Base-by-base conservation (phyloP, 352 stramenopile genomes). In the Pythium rhizo-oryzae region DNA sequence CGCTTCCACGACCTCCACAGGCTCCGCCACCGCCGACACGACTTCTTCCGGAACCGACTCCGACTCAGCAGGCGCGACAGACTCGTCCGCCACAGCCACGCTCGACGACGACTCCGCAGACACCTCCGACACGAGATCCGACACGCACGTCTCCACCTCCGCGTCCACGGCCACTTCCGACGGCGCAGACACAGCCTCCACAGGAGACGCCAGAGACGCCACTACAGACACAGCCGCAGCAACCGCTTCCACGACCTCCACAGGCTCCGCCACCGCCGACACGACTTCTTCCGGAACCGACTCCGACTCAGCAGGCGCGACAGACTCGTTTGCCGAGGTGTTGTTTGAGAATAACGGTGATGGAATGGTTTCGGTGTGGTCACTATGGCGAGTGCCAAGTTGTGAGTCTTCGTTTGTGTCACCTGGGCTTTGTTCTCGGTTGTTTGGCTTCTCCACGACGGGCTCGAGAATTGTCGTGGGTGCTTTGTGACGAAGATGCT, bases 131-230 rank as follows among this genome's bases (percentile, higher is more conserved):
- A 54, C 24, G 5, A 67, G 16, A 46, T 53, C 50, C 33, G 50
- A 53, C 44, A 64, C 19, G 11, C 52, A 21, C 23, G 41, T 56
- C 58, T 59, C 61, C 51, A 69, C 62, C 21, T 59, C 41, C 33
- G 52, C 58, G 15, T 68, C 63, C 25, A 37, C 28, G 21, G 41
- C 13, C 41, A 47, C 41, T 21, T 47, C 41, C 11, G 18, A 7
- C 13, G 41, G 15, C 41, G 41, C 41, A 19, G 7, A 47, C 41
- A 47, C 41, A 19, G 41, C 41, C 41, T 47, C 15, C 41, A 47
- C 41, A 16, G 1, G 11, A 12, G 41, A 47, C 41, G 41, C 61
- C 6, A 41, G 11, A 12, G 41, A 47, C 41, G 41, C 61, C 6
- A 41, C 49, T 30, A 35, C 46, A 46, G 49, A 28, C 54, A 49